Evolutionary conservation across 2,329 filamentous ascomycete genomes (phyloP).

Genomic region (Talaromyces sp.): DNA sequence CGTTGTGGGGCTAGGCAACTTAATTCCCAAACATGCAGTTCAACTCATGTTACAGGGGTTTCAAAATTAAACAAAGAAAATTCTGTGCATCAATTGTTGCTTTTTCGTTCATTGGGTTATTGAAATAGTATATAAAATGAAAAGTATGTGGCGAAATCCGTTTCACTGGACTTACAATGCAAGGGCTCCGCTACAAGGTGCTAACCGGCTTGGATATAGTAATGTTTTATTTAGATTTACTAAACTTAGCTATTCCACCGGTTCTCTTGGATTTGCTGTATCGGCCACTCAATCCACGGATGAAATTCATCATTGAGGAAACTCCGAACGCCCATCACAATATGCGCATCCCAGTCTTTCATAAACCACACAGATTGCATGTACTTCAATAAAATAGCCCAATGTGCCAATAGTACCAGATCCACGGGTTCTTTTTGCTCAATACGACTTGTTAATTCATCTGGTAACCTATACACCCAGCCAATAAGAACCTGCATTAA

Average conservation of each 20-base stretch:
- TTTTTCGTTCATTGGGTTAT: not conserved
- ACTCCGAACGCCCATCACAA: constrained; percentile 21
- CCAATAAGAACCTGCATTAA: constrained; percentile 1
- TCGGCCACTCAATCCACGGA: constrained; percentile 1
- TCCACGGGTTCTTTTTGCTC: constrained; percentile 22
- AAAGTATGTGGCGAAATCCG: not conserved
- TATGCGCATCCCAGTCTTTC: constrained; percentile 27
- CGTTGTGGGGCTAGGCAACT: not conserved
- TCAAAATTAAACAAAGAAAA: not conserved
- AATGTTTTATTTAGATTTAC: not conserved
- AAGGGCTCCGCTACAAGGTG: not conserved
- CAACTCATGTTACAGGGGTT: not conserved
- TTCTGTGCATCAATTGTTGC: not conserved
- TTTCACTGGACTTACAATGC: not conserved
- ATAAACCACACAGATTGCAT: constrained; percentile 30
- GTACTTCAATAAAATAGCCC: constrained; percentile 25
- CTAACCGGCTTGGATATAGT: not conserved
- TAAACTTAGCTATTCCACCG: not conserved
- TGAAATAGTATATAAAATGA: not conserved
- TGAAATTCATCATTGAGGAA: constrained; percentile 16
- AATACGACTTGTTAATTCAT: constrained; percentile 7
- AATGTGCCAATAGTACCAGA: constrained; percentile 24
- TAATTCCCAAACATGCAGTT: not conserved
- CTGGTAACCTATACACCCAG: constrained; percentile 1
- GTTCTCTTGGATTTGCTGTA: not conserved